Percentiles rank a stretch among this genome's conserved stretches.
Conservation (phyloP, 331 rosid genomes). For the Quercus phellos region DNA sequence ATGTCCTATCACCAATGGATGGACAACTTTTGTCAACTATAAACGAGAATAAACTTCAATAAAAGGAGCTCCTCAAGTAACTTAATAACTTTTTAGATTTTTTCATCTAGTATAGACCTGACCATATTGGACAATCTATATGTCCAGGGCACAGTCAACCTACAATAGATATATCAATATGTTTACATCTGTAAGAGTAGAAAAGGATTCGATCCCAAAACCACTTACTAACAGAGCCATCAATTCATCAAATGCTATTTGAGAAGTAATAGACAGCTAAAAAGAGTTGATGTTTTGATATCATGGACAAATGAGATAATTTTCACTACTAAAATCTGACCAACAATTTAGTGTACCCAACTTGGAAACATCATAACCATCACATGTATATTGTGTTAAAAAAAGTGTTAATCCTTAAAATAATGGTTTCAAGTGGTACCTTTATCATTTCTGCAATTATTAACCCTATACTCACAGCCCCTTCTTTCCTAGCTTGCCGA, state of each 20-base stretch:
- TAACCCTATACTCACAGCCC: constrained; percentile 86
- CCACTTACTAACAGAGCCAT: constrained; percentile 3
- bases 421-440: constrained; percentile 38
- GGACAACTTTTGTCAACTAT: no score
- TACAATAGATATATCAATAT: neutral
- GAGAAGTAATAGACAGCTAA: neutral
- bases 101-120: constrained; percentile 2
- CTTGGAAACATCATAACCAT: neutral
- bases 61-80: neutral
- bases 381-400: neutral
- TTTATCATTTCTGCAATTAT: constrained; percentile 88
- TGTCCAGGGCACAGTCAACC: neutral
- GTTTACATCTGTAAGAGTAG: neutral
- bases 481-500: constrained; percentile 99
- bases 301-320: neutral
- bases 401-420: neutral
- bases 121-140: neutral
- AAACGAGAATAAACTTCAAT: neutral
- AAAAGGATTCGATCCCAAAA: constrained; percentile 11
- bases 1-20: neutral
- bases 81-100: neutral
- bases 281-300: neutral
- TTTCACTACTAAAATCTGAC: neutral
- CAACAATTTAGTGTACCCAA: constrained; percentile 2
- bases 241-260: neutral